Base-by-base conservation (phyloP, 495 filamentous ascomycete species). In the Aspergillus diversus region DNA sequence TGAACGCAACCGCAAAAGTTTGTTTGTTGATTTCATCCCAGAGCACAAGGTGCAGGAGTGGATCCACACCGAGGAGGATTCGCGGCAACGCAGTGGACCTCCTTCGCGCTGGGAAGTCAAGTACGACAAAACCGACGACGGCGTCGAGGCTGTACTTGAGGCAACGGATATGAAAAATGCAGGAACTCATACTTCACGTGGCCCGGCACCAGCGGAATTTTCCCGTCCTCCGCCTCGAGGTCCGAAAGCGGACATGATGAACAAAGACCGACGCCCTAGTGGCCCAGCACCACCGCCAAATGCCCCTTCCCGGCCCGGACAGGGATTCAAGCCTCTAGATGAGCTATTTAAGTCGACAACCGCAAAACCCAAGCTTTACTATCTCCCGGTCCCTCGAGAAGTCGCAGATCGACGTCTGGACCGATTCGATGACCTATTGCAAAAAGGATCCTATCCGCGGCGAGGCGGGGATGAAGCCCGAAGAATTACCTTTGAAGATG, bases 11-110 rank as follows among this genome's bases (percentile, higher is more conserved):
- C 86, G 95, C 43, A 94, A 95, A 72, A 84, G 84, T 3, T 84
- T 99, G 5, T 97, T 90, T 84, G 91, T 89, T 5, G 95, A 99
- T 66, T 99, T 96, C 71, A 83, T 97, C 6, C 95, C 95, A 0
- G 85, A 90, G 58, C 85, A 92, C 31, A 84, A 84, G 60, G 77
- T 96, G 12, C 68, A 77, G 27, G 84, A 89, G 48, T 99, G 93
- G 93, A 85, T 96, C 55, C 78, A 83, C 9, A 81, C 72, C 8
- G 92, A 97, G 72, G 76, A 88, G 71, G 70, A 79, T 12, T 79
- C 83, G 11, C 72, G 76, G 9, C 70, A 77, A 39, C 71, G 83
- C 3, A 70, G 80, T 35, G 74, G 85, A 5, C 76, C 80, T 51
- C 77, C 78, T 5, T 80, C 77, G 54, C 80, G 86, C 63, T 94